A percentile compares a stretch with the other conserved stretches of the same genome.
Conservation (phyloP, 148 eudicot genomes). For the Fagopyrum esculentum region DNA sequence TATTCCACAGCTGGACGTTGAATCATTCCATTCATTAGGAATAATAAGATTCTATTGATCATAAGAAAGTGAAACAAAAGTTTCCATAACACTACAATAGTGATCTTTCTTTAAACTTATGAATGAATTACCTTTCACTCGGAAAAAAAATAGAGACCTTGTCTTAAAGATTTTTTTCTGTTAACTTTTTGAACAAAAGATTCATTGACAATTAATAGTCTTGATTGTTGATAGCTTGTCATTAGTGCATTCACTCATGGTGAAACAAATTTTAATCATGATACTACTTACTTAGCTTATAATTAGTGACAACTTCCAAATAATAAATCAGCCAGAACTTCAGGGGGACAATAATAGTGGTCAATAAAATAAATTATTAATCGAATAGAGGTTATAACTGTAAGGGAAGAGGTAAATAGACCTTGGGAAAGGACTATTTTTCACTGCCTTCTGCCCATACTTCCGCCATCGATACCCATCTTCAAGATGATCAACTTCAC, state of each 20-base stretch:
- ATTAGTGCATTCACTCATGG: neutral
- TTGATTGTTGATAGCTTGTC: neutral
- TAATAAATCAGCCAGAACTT: neutral
- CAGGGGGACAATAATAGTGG: neutral
- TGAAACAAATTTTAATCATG: neutral
- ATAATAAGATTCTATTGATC: conserved; percentile 7
- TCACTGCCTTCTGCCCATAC: conserved; percentile 98
- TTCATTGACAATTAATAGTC: neutral
- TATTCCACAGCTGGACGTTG: neutral
- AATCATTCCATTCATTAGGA: neutral
- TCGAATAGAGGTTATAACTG: neutral
- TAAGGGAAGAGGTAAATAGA: conserved; percentile 10
- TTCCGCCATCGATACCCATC: conserved; percentile 97
- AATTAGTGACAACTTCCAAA: neutral
- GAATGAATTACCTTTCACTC: no score
- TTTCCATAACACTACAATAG: neutral
- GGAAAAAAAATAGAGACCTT: neutral
- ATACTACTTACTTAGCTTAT: neutral
- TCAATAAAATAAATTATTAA: neutral
- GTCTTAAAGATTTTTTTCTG: neutral
- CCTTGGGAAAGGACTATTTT: conserved; percentile 98
- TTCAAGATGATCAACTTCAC: conserved; percentile 96
- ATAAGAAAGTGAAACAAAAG: neutral
- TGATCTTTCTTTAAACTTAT: no score
- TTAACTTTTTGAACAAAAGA: neutral